A percentile compares a stretch with the other conserved stretches of the same genome.
phyloP scores from a whole-genome alignment of 2,329 filamentous ascomycete species.

The Claviceps digitariae region DNA sequence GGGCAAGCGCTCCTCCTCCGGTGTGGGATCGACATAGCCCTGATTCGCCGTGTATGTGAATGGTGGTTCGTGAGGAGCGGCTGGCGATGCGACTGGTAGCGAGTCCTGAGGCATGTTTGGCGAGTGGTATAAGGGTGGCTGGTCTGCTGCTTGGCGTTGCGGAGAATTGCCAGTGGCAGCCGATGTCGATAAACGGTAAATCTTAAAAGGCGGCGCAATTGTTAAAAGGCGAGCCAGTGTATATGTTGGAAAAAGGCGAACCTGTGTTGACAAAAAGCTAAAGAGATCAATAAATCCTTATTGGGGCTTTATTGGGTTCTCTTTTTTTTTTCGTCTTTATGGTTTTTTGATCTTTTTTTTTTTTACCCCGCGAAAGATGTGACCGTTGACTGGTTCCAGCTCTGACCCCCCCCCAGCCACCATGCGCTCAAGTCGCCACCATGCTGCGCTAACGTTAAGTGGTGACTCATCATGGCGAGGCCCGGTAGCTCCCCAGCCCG shows the following conservation, averaged over 20 bases:
- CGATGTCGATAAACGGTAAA: no score
- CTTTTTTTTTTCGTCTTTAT: no score
- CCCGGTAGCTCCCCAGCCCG: not conserved
- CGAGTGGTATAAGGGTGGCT: not conserved
- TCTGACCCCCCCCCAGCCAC: no score
- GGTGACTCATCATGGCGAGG: not conserved
- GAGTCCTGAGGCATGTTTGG: slow-evolving; percentile 10
- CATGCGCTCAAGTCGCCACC: not conserved
- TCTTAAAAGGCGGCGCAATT: no score
- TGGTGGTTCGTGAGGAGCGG: slow-evolving; percentile 31
- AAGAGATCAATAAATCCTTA: no score
- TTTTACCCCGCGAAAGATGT: no score
- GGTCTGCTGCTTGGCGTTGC: not conserved
- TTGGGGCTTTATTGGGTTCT: no score
- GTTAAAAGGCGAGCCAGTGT: no score
- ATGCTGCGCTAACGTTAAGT: not conserved
- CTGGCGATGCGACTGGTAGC: slow-evolving; percentile 17
- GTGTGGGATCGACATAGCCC: slow-evolving; percentile 26
- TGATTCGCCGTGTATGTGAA: slow-evolving; percentile 30
- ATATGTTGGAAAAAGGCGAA: no score
- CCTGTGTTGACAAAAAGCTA: no score
- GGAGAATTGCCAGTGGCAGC: no score
- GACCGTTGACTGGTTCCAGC: no score
- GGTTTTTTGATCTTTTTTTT: not conserved
- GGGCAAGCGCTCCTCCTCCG: slow-evolving; percentile 20